phyloP scores from a whole-genome alignment of 2,329 filamentous ascomycete species.

The Stagonosporopsis chrysanthemi region DNA sequence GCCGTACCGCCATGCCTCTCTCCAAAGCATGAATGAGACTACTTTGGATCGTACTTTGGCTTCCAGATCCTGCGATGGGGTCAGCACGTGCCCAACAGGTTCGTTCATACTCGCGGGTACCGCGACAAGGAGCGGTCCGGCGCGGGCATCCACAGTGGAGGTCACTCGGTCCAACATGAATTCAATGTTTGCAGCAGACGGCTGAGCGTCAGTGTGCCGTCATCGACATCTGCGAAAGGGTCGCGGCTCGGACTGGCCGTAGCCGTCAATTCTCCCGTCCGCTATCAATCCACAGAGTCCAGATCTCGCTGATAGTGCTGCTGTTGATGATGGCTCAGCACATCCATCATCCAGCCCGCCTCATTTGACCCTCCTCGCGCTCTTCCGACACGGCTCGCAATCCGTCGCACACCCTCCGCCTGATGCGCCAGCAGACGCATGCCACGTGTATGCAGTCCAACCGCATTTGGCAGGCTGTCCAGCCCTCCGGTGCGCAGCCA shows the following conservation, averaged over 20 bases:
- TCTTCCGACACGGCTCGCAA: constrained; percentile 9
- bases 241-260: not conserved
- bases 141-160: not conserved
- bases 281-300: not conserved
- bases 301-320: not conserved
- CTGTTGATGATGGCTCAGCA: constrained; percentile 7
- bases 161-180: constrained; percentile 1
- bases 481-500: constrained; percentile 14
- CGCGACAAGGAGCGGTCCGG: constrained; percentile 6
- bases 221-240: not conserved
- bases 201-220: not conserved
- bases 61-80: constrained; percentile 85
- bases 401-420: constrained; percentile 19
- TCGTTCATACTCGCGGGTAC: constrained; percentile 5
- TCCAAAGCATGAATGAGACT: constrained; percentile 9
- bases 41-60: constrained; percentile 80
- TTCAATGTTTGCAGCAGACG: not conserved
- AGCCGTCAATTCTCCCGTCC: not conserved
- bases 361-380: constrained; percentile 4
- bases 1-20: too few relatives aligned
- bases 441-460: constrained; percentile 46
- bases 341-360: not conserved
- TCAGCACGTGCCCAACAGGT: constrained; percentile 39
- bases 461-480: constrained; percentile 24
- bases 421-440: constrained; percentile 37